phyloP scores from a whole-genome alignment of 2,329 filamentous ascomycete species.

The Aureobasidium vineae region DNA sequence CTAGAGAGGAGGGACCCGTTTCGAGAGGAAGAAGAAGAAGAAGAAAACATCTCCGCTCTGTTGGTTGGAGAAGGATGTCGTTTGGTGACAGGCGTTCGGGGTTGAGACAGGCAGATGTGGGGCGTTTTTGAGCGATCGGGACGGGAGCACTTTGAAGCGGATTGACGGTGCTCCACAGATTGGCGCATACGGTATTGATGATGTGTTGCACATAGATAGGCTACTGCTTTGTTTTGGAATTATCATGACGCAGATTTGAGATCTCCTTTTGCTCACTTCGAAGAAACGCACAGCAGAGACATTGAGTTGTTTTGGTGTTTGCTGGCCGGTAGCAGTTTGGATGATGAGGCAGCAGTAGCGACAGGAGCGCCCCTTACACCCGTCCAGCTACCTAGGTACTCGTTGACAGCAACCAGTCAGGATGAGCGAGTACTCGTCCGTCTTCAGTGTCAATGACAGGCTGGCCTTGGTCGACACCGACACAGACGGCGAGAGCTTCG shows the following conservation, averaged over 20 bases:
- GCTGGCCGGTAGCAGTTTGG: neutral
- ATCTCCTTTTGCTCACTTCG: neutral
- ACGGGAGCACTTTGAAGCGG: neutral
- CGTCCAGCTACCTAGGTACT: neutral
- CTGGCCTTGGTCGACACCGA: constrained; percentile 53
- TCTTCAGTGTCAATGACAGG: constrained; percentile 55
- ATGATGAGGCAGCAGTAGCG: constrained; percentile 25
- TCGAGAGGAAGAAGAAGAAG: neutral
- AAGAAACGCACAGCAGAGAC: neutral
- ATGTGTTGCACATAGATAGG: neutral
- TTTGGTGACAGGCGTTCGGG: constrained; percentile 21
- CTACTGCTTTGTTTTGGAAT: constrained; percentile 1
- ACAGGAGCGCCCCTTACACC: neutral
- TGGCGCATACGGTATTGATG: neutral
- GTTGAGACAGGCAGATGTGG: neutral
- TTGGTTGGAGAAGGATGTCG: neutral
- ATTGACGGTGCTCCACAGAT: constrained; percentile 13
- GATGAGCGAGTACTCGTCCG: constrained; percentile 47
- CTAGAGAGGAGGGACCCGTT: neutral
- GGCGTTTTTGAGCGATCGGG: constrained; percentile 11
- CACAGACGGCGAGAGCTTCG: constrained; percentile 34
- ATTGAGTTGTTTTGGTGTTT: neutral
- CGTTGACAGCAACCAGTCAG: neutral
- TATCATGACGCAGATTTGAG: constrained; percentile 15
- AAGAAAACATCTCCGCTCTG: neutral